Base-by-base conservation (phyloP, 441 rosid species). In the Gossypium gossypioides region DNA sequence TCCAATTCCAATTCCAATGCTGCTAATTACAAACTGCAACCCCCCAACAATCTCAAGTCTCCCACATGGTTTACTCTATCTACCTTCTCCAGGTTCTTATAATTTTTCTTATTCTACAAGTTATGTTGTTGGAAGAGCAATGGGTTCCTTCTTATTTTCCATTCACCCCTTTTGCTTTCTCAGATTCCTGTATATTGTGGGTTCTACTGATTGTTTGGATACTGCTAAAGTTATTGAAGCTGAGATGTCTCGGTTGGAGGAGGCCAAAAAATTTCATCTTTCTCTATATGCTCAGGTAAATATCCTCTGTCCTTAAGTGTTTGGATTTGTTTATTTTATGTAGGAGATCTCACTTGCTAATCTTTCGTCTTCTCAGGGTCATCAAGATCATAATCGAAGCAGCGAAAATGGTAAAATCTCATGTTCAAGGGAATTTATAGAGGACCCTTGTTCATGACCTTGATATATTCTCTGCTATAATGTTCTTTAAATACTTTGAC, bases 181-280 rank as follows among this genome's bases (percentile, higher is more conserved):
- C 80, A 86, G 90, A 54, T 88, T 88, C 76, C 80, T 86, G 48
- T 15, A 54, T 51, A 58, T 86, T 76, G 81, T 81, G 60, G 79
- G 82, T 65, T 85, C 87, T 18, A 65, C 74, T 52, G 85, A 77
- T 73, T 79, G 85, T 4, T 12, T 80, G 13, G 80, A 76, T 71
- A 70, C 69, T 44, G 72, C 78, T 66, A 84, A 80, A 78, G 75
- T 62, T 37, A 82, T 88, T 58, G 80, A 81, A 77, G 85, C 74
- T 22, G 93, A 87, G 84, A 84, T 83, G 71, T 83, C 84, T 78
- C 89, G 84, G 51, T n/a, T 87, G 85, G 88, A 85, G 79, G 91
- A 85, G 72, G 85, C 85, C 65, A 86, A 85, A 78, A 85, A 81
- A 54, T 86, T 86, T 69, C 91, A 88, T 72, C 76, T 84, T 81